Conservation (phyloP, 2,329 filamentous ascomycete genomes). For the Seiridium cupressi region DNA sequence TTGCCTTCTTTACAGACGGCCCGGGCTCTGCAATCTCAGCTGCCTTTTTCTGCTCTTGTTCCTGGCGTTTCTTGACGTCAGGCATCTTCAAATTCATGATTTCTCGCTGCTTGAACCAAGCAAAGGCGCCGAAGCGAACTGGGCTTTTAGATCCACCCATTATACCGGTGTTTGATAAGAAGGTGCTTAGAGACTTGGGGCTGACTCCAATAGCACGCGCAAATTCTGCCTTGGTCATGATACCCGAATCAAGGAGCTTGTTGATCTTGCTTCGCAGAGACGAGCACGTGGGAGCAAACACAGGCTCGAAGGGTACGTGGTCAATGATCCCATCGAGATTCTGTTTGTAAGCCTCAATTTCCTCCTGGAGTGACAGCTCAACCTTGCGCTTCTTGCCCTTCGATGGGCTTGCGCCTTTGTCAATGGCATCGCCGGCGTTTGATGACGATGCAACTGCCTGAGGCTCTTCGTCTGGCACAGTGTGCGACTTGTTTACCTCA, state of each 20-base stretch:
- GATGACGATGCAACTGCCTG: not conserved
- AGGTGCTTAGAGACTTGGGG: constrained; percentile 12
- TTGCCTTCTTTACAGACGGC: constrained; percentile 8
- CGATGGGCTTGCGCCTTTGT: not conserved
- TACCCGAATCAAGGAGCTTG: constrained; percentile 17
- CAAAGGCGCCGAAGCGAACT: constrained; percentile 15
- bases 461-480: not conserved
- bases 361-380: constrained; percentile 19
- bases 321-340: constrained; percentile 16
- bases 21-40: constrained; percentile 7
- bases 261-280: constrained; percentile 19
- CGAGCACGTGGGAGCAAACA: constrained; percentile 9
- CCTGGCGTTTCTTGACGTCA: constrained; percentile 16
- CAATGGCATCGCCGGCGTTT: not conserved
- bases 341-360: constrained; percentile 25
- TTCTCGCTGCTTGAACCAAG: constrained; percentile 22
- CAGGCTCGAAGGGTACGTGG: constrained; percentile 6
- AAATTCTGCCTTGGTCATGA: constrained; percentile 24
- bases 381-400: constrained; percentile 23
- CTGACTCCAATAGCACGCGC: constrained; percentile 13
- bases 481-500: not conserved
- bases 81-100: constrained; percentile 21
- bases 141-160: constrained; percentile 13
- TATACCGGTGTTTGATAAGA: constrained; percentile 13
- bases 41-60: constrained; percentile 16